Evolutionary conservation across 2,329 filamentous ascomycete species (phyloP), one percentile per base, ranked within the genome.

Genomic region (Cordyceps tenuipes): DNA sequence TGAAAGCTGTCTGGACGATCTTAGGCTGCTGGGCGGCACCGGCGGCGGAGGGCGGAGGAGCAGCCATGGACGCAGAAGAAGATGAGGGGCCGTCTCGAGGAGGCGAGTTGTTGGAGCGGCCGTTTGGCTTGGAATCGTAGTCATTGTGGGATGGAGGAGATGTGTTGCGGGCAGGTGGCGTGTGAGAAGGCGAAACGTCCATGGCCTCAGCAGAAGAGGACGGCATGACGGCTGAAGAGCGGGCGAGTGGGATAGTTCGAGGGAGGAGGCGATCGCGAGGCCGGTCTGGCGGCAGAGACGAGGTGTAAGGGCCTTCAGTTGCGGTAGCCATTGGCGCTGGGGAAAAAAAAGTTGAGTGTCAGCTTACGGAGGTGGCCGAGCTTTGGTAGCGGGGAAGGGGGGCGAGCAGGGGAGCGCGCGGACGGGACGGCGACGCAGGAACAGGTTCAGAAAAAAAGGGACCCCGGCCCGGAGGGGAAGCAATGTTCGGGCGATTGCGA

Each of bases 1-100:
- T 97, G 70, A 99, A 99, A 23, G 94, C 94, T 12, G 94, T 97
- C 76, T 99, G 94, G 17, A 97, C 91, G 49, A 97, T 93, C 76
- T 99, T 99, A 62, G 94, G 92, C 71, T 96, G 92, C 70, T 96
- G 91, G 57, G 92, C 87, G 52, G 88, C 88, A 5, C 88, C 85
- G 1, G 86, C 85, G 21, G 87, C 86, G n/a, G 79, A 75, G 3
- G 78, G 74, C 21, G 74, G 72, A 17, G 79, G 80, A 23, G 80
- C 79, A 39, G 79, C 74, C 79, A 82, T 82, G 47, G 72, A 74
- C 56, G 69, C 72, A 55, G 72, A 73, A 2, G 39, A 43, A 58
- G 67, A 70, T 39, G 60, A 61, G 10, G 66, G 63, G 44, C 73
- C 71, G n/a, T 82, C 77, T 61, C 71, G 72, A n/a, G 66, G 71